Base-by-base conservation (phyloP, 805 yeast species). In the Tetrapisispora nanseiensis region DNA sequence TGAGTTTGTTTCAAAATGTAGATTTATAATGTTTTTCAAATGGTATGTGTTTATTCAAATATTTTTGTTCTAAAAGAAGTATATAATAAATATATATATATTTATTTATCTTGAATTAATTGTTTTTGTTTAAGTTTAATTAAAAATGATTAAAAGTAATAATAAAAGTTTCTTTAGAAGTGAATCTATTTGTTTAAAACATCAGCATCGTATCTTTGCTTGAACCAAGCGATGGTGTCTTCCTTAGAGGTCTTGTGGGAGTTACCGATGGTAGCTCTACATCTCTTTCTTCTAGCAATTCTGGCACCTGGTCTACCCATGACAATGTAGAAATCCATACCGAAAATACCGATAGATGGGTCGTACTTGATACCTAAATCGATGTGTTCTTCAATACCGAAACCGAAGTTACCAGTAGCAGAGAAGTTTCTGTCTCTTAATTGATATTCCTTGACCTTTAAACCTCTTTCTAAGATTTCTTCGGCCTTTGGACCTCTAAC, bases 311-410 rank as follows among this genome's bases (percentile, higher is more conserved):
- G 92, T 78, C 98, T 90, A 72, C 96, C 97, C 78, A 92, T 76
- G 68, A 90, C 96, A 69, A 92, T 87, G 89, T 89, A 92, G 86
- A 92, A 92, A 76, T 92, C 98, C 94, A 84, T 92, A 82, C 98
- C 98, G 92, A 90, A 92, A 71, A 92, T 92, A 72, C 97, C 97
- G 67, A 92, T 92, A 68, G 85, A 80, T 74, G 98, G 98, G 75
- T 92, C 98, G 78, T 92, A 92, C 80, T 92, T 92, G 83, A 92
- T 92, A 80, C 98, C 98, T 72, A 92, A 82, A 74, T 92, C 98
- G 66, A 92, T 92, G 82, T 92, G 98, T 81, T 92, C 98, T 63
- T 85, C 83, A 70, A 92, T 82, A 83, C 98, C 98, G 82, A 92
- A 92, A 80, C 98, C 98, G 67, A 92, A 92, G 96, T 92, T 92